Evolutionary conservation across 2,329 filamentous ascomycete species (phyloP).

Genomic region (Penicillium sp.): DNA sequence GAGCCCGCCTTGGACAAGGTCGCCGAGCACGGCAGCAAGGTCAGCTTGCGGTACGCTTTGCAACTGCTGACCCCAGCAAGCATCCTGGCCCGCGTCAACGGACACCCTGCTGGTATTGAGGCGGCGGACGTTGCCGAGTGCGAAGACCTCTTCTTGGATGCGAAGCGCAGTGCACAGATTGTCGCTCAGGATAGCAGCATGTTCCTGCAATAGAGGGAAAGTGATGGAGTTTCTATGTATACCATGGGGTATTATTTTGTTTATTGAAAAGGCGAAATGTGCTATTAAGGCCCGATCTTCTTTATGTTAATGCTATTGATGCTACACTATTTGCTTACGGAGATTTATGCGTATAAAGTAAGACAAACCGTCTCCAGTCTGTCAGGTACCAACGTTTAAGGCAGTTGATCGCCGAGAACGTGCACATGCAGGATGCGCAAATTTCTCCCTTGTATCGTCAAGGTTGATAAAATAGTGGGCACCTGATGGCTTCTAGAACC

Average conservation of each 20-base stretch:
- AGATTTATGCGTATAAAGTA: not conserved
- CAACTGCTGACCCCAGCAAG: conserved; percentile 87
- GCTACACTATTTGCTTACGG: conserved; percentile 6
- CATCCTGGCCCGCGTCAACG: conserved; percentile 85
- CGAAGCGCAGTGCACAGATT: conserved; percentile 72
- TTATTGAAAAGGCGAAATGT: conserved; percentile 27
- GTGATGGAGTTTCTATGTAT: conserved; percentile 20
- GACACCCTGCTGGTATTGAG: conserved; percentile 70
- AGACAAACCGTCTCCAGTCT: not conserved
- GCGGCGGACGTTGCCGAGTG: conserved; percentile 76
- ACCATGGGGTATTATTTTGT: conserved; percentile 21
- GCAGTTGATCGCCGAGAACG: not conserved
- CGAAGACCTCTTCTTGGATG: conserved; percentile 81
- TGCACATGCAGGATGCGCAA: not conserved
- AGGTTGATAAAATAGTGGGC: not conserved
- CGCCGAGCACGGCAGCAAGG: conserved; percentile 79
- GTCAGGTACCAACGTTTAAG: not conserved
- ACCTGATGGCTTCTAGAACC: not conserved
- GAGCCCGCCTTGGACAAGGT: conserved; percentile 86
- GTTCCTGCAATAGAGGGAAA: conserved; percentile 55
- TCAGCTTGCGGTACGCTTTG: conserved; percentile 88
- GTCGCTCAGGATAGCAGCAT: conserved; percentile 64
- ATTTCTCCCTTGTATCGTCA: not conserved
- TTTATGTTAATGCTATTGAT: conserved; percentile 27
- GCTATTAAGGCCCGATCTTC: conserved; percentile 17